Evolutionary conservation across 2,329 filamentous ascomycete species (phyloP), one percentile per base, ranked within the genome.

Genomic region (Fusarium brevicatenulatum): DNA sequence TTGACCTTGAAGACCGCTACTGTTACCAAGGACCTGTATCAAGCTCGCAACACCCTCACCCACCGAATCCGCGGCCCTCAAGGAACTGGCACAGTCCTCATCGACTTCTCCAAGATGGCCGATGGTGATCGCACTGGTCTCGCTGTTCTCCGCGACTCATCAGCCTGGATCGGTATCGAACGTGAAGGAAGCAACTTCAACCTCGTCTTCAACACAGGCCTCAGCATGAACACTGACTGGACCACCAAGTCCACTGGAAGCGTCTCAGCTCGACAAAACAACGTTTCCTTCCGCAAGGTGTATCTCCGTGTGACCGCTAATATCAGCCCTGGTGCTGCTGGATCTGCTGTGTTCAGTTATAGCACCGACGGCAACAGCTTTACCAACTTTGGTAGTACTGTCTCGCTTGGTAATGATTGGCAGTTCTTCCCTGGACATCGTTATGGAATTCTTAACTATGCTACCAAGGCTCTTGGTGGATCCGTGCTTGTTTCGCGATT

Each of bases 91-190:
- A 67, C 64, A 21, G 40, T 32, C 4, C 23, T 67, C 0, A 18
- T 67, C 5, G 64, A 67, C 40, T 67, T 67, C 4, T 53, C 64
- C 8, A 43, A 46, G 16, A 67, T 67, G 64, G 63, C 63, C 0
- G 64, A 67, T 5, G 64, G 64, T 2, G 64, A 67, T 10, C 64
- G 64, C 0, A 23, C 54, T 5, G 64, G 64, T 0, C 63, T 67
- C 0, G 54, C 44, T 8, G 63, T 67, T 7, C 25, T 67, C 1
- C 63, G 64, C 9, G 63, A 67, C 10, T 49, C 47, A 4, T 67
- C 64, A 19, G 64, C 63, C 0, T 67, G 63, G 64, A 67, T 67
- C 8, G 64, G 64, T 0, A 40, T 67, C 3, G 64, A 67, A 12
- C 63, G 64, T 4, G 64, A 67, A 30, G 63, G 64, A 15, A 50